Evolutionary conservation across 2,329 filamentous ascomycete genomes (phyloP).

Genomic region (Botrytis pseudocinerea): DNA sequence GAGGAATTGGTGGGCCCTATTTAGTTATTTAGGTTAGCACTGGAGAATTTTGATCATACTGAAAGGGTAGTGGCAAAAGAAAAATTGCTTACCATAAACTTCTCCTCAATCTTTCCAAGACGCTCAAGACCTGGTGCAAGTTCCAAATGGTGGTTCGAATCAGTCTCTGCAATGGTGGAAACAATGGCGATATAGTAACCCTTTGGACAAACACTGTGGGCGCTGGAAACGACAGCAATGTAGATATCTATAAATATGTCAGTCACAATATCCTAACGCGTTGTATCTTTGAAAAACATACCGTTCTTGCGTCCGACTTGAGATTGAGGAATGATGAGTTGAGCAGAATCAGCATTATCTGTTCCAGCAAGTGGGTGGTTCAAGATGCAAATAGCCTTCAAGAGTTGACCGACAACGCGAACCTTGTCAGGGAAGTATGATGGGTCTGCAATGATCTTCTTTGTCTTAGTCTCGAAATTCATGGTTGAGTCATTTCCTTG

Average conservation of each 20-base stretch:
- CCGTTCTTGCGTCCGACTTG: constrained; percentile 94
- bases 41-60: not conserved
- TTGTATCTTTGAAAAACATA: constrained; percentile 47
- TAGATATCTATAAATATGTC: constrained; percentile 71
- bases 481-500: constrained; percentile 63
- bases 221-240: constrained; percentile 90
- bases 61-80: not conserved
- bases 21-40: constrained; percentile 23
- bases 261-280: constrained; percentile 21
- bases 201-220: constrained; percentile 98
- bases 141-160: constrained; percentile 93
- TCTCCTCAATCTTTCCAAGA: constrained; percentile 91
- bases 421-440: constrained; percentile 94
- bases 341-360: constrained; percentile 82
- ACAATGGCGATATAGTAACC: constrained; percentile 99
- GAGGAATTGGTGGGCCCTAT: constrained; percentile 77
- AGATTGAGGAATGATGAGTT: constrained; percentile 96
- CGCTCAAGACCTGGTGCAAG: constrained; percentile 89
- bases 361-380: constrained; percentile 93
- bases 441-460: constrained; percentile 93
- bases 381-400: constrained; percentile 96
- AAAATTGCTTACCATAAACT: constrained; percentile 73
- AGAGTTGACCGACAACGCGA: constrained; percentile 81
- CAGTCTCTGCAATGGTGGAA: constrained; percentile 90
- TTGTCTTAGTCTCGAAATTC: constrained; percentile 94